Base-by-base conservation (phyloP, 805 yeast species). In the Pichia manshurica region DNA sequence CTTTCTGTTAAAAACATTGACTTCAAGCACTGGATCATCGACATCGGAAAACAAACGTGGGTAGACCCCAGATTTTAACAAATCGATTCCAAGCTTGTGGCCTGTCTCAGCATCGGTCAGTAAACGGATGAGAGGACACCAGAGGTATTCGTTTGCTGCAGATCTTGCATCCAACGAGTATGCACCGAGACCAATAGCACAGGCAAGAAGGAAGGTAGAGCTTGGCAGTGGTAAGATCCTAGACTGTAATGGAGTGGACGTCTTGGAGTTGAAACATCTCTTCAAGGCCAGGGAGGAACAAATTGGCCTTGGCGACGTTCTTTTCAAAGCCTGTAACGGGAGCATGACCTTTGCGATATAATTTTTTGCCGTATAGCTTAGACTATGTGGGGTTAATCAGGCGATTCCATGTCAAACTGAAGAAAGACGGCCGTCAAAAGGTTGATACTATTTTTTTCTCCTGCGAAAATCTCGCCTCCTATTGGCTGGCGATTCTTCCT, bases 41-140 rank as follows among this genome's bases (percentile, higher is more conserved):
- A 68, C 63, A 51, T 81, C 85, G 42, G 71, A 72, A 50, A 72
- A 73, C 46, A 84, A 69, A 48, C 72, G 71, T 29, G 96, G 96
- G 9, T 75, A 64, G 5, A 87, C 54, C 0, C 93, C 93, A 53
- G 75, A 69, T 61, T 82, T 84, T 78, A 89, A 70, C 29, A 76
- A 62, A 59, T 74, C 70, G 33, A 91, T 78, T 7, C 96, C 96
- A 29, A 87, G 64, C 44, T 71, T 73, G 63, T 91, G 98, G 20
- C 96, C 93, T 12, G 75, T 69, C 66, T 91, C 98, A n/a, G 90
- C 96, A 62, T 81, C 87, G 2, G 90, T 81, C 6, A 75, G 50
- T 19, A 71, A 60, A 49, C 97, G 76, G 42, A 87, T 74, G 10
- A 83, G 41, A 1, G 98, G 98, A 67, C 95, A 82, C 46, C 82